Conservation (phyloP, 805 yeast species). For the Torulaspora gathmanii region DNA sequence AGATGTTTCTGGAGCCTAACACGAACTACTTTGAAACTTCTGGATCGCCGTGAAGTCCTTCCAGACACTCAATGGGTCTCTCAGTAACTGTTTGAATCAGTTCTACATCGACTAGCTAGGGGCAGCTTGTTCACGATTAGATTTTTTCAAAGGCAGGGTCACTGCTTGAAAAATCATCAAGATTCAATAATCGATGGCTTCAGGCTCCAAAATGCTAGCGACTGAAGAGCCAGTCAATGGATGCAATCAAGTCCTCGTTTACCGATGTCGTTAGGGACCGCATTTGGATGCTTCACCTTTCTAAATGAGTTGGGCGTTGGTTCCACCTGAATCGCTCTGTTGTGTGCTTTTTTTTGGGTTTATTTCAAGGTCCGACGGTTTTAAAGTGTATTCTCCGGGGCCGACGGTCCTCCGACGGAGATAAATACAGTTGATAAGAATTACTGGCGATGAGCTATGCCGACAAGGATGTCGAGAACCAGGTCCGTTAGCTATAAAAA, state of each 20-base stretch:
- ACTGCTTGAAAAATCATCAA: neutral
- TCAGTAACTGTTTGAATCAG: neutral
- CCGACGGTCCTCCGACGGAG: neutral
- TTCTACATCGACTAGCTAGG: neutral
- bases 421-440: neutral
- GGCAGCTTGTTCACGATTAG: conserved; percentile 1
- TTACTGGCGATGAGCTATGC: neutral
- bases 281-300: too few species aligned
- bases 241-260: too few species aligned
- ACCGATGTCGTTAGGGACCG: too few species aligned
- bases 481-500: neutral
- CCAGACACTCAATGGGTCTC: neutral
- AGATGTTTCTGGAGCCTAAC: neutral
- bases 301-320: too few species aligned
- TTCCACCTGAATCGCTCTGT: too few species aligned
- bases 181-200: neutral
- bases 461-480: neutral
- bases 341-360: too few species aligned
- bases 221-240: neutral
- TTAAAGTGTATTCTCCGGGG: too few species aligned
- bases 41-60: too few species aligned
- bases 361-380: neutral
- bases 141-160: conserved; percentile 5
- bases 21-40: neutral
- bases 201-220: neutral